These are phyloP conservation scores for Candida argentea DNA, from an alignment of 805 yeast species.

Conservation along the genomic window DNA sequence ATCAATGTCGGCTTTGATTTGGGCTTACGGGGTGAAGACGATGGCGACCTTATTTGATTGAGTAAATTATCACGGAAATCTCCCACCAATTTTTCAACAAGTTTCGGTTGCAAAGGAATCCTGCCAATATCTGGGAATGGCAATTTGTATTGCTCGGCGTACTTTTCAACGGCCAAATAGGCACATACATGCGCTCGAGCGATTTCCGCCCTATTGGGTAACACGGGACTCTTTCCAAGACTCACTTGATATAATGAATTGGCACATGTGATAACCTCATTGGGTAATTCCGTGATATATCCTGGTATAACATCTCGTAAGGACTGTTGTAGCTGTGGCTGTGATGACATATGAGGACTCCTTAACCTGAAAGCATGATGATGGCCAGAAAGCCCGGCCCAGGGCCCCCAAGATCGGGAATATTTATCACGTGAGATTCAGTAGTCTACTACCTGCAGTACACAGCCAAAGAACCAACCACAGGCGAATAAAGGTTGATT, in stretches of 20 bases:
- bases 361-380: background rate
- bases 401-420: constrained; percentile 1
- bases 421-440: constrained; percentile 1
- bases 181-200: constrained; percentile 66
- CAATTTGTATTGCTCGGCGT: constrained; percentile 30
- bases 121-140: constrained; percentile 40
- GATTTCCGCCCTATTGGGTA: constrained; percentile 46
- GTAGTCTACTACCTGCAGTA: too few relatives aligned
- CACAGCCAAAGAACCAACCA: too few relatives aligned
- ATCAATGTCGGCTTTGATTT: constrained; percentile 8
- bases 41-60: constrained; percentile 11
- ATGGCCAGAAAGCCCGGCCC: background rate
- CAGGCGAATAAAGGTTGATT: too few relatives aligned
- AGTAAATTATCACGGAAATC: constrained; percentile 35
- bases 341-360: constrained; percentile 1
- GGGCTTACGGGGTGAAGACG: constrained; percentile 10
- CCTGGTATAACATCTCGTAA: constrained; percentile 44
- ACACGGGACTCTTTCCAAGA: constrained; percentile 37
- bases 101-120: constrained; percentile 48
- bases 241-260: constrained; percentile 41
- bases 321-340: too few relatives aligned
- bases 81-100: constrained; percentile 30
- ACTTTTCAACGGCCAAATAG: constrained; percentile 44
- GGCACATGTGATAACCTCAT: constrained; percentile 27
- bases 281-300: constrained; percentile 33